A percentile compares a stretch with the other conserved stretches of the same genome.
These are phyloP conservation scores for Lasiodiplodia sp. DNA, from an alignment of 2,329 filamentous ascomycete species.

Conservation along the genomic window DNA sequence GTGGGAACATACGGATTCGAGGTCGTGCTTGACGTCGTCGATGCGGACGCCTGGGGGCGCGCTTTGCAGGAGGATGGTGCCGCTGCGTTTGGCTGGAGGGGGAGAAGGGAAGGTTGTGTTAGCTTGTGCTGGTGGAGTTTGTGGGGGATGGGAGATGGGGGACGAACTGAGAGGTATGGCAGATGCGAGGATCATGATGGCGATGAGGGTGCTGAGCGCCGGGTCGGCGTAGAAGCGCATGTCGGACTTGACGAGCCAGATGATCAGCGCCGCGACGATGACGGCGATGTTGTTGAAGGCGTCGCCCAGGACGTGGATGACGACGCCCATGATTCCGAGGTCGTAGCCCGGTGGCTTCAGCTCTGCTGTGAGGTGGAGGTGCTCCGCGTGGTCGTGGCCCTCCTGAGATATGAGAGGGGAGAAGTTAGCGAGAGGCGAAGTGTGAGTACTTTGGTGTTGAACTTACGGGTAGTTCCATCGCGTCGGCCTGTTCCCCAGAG, in stretches of 20 bases:
- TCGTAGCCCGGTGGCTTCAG: conserved; percentile 52
- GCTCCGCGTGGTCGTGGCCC: conserved; percentile 34
- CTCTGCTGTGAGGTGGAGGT: conserved; percentile 39
- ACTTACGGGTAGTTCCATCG: neutral
- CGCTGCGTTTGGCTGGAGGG: conserved; percentile 63
- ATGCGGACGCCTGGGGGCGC: conserved; percentile 67
- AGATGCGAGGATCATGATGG: conserved; percentile 73
- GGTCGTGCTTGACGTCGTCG: conserved; percentile 71
- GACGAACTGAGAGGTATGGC: conserved; percentile 62
- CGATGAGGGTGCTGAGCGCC: conserved; percentile 71
- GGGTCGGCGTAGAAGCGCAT: conserved; percentile 76
- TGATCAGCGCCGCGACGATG: conserved; percentile 71
- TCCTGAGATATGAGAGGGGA: conserved; percentile 4
- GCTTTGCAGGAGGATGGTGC: conserved; percentile 72
- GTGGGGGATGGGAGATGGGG: neutral
- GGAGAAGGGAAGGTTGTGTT: too few species aligned
- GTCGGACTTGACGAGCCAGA: conserved; percentile 69
- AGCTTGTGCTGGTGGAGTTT: neutral
- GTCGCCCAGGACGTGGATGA: conserved; percentile 76
- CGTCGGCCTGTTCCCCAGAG: neutral
- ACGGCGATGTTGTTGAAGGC: conserved; percentile 80
- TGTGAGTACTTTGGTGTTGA: neutral
- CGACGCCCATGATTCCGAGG: conserved; percentile 74
- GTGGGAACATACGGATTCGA: conserved; percentile 63
- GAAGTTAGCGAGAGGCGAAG: neutral